Evolutionary conservation across 2,329 filamentous ascomycete genomes (phyloP).

Genomic region (Daldinia sp.): DNA sequence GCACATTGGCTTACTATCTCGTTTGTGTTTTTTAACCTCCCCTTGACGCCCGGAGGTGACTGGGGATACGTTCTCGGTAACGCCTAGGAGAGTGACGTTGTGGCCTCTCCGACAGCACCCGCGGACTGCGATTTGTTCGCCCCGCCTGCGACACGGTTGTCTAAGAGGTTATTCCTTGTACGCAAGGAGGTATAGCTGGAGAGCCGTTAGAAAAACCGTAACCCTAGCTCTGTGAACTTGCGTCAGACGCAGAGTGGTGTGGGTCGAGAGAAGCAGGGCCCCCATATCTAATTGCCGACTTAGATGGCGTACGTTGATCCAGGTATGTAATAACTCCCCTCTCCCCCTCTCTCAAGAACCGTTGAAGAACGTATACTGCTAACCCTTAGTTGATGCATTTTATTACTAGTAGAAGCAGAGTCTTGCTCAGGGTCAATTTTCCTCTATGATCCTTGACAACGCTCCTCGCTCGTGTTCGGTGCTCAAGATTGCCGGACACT

Average conservation of each 20-base stretch:
- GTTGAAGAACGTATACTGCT: not conserved
- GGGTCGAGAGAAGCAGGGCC: not conserved
- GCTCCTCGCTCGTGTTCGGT: not conserved
- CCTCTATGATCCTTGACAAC: not conserved
- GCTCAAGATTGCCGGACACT: not conserved
- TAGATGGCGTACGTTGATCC: not conserved
- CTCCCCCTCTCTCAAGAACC: not conserved
- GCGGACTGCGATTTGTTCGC: not conserved
- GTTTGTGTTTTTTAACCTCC: not conserved
- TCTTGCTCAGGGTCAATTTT: not conserved
- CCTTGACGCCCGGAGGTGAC: slow-evolving; percentile 1
- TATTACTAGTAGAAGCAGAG: not conserved
- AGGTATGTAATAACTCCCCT: not conserved
- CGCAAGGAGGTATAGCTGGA: not conserved
- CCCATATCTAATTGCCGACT: not conserved
- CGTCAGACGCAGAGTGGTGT: not conserved
- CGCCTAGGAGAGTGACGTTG: slow-evolving; percentile 5
- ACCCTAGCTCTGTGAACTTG: not conserved
- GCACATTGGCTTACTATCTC: slow-evolving; percentile 1
- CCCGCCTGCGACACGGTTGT: not conserved
- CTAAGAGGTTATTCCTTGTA: not conserved
- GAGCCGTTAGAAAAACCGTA: not conserved
- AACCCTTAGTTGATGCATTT: not conserved
- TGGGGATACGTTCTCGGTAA: not conserved
- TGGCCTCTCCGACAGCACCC: not conserved